These are phyloP conservation scores for Penicillium fimorum DNA, from an alignment of 495 filamentous ascomycete genomes.

Conservation along the genomic window DNA sequence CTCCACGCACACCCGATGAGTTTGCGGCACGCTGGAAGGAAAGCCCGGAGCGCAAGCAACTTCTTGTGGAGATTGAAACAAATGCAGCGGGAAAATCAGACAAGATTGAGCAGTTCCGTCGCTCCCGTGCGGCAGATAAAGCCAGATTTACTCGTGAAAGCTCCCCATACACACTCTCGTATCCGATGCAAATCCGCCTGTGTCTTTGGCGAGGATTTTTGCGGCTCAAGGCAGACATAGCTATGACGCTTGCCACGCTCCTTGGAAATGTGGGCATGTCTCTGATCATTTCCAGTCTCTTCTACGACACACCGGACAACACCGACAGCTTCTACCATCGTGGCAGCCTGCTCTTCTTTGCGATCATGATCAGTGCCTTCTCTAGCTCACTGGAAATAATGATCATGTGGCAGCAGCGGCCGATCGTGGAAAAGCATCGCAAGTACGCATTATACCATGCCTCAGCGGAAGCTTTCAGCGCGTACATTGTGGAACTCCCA, in stretches of 20 bases:
- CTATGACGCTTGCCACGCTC: constrained; percentile 64
- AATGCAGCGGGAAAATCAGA: constrained; percentile 53
- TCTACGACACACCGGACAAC: constrained; percentile 64
- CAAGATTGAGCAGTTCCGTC: constrained; percentile 57
- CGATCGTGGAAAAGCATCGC: constrained; percentile 89
- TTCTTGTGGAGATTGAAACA: constrained; percentile 68
- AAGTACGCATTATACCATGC: constrained; percentile 93
- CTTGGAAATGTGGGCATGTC: constrained; percentile 74
- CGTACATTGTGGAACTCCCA: constrained; percentile 79
- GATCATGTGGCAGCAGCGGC: constrained; percentile 79
- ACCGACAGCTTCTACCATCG: constrained; percentile 74
- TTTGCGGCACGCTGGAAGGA: constrained; percentile 73
- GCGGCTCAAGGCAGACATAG: constrained; percentile 65
- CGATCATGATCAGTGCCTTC: constrained; percentile 83
- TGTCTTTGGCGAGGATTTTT: constrained; percentile 75
- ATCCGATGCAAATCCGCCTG: constrained; percentile 64
- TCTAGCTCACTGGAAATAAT: constrained; percentile 72
- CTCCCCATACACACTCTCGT: constrained; percentile 78
- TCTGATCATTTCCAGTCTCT: constrained; percentile 77
- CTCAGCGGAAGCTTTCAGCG: constrained; percentile 80
- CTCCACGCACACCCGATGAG: constrained; percentile 73
- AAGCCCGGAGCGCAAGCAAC: constrained; percentile 62
- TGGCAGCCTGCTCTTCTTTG: constrained; percentile 85
- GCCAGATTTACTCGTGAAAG: constrained; percentile 55
- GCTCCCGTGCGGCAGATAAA: constrained; percentile 57